Evolutionary conservation across 139 green algal species (phyloP).

Genomic region (Micromonas pusilla): DNA sequence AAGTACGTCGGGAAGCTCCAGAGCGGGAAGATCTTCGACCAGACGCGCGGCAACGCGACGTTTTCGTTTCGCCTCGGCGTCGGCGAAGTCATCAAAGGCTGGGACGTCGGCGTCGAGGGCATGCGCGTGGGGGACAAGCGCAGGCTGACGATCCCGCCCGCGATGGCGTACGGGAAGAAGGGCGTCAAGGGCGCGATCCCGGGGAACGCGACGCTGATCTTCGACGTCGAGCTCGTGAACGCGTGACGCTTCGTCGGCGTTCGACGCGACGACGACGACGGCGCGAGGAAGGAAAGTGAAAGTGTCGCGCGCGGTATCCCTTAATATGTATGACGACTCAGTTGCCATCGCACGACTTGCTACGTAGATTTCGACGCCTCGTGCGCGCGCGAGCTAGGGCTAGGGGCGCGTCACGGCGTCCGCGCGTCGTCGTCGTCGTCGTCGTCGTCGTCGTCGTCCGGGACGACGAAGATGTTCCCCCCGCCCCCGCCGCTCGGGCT

Average conservation of each 20-base stretch:
- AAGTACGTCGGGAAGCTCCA: constrained; percentile 70
- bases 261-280: not conserved
- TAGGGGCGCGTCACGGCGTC: too few species aligned
- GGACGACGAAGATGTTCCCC: constrained; percentile 11
- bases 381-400: too few species aligned
- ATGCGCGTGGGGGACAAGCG: constrained; percentile 50
- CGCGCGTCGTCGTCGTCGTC: too few species aligned
- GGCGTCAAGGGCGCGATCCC: constrained; percentile 32
- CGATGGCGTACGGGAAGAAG: constrained; percentile 39
- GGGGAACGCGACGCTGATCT: constrained; percentile 32
- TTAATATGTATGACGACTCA: not conserved
- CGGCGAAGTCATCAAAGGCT: constrained; percentile 44
- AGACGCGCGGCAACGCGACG: constrained; percentile 56
- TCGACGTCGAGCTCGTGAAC: constrained; percentile 39
- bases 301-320: too few species aligned
- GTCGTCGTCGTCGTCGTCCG: not conserved
- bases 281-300: too few species aligned
- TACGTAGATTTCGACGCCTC: too few species aligned
- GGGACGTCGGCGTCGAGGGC: constrained; percentile 39
- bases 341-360: not conserved
- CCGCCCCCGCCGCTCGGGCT: not conserved
- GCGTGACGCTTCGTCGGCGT: not conserved
- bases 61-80: constrained; percentile 80
- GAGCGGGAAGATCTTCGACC: constrained; percentile 84
- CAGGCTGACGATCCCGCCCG: constrained; percentile 37